These are phyloP conservation scores for Dictyostelium capitatum DNA, from an alignment of 78 protist genomes.

Conservation along the genomic window DNA sequence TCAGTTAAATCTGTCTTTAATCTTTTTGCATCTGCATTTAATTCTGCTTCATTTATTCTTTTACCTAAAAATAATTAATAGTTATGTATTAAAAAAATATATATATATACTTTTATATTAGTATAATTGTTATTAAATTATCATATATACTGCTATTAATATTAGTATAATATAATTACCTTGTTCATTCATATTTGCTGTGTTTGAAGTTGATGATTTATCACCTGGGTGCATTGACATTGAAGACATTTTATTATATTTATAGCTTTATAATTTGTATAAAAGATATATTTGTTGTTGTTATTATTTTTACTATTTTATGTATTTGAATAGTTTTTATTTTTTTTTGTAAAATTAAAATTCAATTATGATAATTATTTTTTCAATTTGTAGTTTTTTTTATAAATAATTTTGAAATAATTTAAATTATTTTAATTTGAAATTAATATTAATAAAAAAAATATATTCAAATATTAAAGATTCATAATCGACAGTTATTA, in stretches of 20 bases:
- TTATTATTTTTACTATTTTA: too few species aligned
- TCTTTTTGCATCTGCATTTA: conserved; percentile 37
- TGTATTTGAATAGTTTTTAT: too few species aligned
- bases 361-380: not conserved
- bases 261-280: too few species aligned
- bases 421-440: too few species aligned
- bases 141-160: not conserved
- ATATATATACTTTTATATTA: too few species aligned
- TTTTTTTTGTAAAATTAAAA: not conserved
- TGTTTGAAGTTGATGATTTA: conserved; percentile 36
- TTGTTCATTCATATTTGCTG: conserved; percentile 46
- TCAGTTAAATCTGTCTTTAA: not conserved
- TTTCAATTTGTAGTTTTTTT: not conserved
- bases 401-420: not conserved
- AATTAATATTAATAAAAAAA: too few species aligned
- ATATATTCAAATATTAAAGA: too few species aligned
- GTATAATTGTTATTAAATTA: not conserved
- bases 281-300: too few species aligned
- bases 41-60: not conserved
- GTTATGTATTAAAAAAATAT: not conserved
- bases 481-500: too few species aligned
- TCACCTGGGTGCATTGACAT: conserved; percentile 70
- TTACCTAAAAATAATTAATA: not conserved
- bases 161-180: conserved; percentile 37
- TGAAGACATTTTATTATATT: not conserved